These are phyloP conservation scores for Neospora caninum DNA, from an alignment of 169 alveolate genomes.

Conservation along the genomic window DNA sequence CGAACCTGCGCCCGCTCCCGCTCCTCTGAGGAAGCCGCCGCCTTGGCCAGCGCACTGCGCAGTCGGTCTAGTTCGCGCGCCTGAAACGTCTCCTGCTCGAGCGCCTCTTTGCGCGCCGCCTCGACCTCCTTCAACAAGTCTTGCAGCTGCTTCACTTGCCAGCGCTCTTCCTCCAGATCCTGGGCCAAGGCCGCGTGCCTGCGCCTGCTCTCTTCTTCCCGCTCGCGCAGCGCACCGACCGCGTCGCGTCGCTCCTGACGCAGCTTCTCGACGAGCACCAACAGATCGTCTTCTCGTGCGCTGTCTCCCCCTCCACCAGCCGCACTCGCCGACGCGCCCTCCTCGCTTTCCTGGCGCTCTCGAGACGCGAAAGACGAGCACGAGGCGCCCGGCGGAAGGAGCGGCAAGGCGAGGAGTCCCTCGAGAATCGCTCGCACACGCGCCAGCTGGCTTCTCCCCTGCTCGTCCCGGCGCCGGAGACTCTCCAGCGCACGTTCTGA, in stretches of 20 bases:
- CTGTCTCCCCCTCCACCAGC: background rate
- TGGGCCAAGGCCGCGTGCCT: background rate
- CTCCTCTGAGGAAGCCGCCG: background rate
- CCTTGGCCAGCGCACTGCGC: background rate
- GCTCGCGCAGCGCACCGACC: background rate
- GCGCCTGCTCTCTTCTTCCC: background rate
- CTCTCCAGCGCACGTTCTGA: background rate
- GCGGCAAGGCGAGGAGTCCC: background rate
- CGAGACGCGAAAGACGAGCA: background rate
- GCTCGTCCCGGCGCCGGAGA: background rate
- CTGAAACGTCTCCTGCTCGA: conserved; percentile 33
- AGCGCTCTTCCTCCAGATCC: background rate
- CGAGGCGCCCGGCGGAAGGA: too few relatives aligned
- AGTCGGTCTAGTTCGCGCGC: background rate
- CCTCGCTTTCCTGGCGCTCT: background rate
- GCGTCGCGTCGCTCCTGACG: background rate
- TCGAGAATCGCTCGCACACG: background rate
- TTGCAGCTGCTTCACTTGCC: conserved; percentile 26
- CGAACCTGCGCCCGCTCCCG: background rate
- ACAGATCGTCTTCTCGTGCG: background rate
- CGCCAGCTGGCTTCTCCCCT: background rate
- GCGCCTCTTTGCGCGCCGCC: background rate
- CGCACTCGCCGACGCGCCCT: background rate
- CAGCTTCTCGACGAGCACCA: background rate
- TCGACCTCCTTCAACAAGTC: background rate